Base-by-base conservation (phyloP, 2,329 filamentous ascomycete species). In the Neopestalotiopsis sp. region DNA sequence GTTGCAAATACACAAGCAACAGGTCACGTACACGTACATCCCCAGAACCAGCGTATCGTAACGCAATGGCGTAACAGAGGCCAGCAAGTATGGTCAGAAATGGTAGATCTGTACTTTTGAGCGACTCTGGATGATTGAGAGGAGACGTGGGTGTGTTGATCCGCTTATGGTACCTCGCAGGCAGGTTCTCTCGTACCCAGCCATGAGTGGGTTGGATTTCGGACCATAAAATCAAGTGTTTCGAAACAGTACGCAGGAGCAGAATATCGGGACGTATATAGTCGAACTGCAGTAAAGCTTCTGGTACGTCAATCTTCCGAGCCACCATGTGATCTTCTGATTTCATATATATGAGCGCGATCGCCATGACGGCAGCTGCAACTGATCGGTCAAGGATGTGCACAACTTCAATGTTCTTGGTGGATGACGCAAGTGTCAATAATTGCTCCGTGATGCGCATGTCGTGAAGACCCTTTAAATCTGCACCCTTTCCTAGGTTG, bases 311-410 rank as follows among this genome's bases (percentile, higher is more conserved):
- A 66, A 99, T 91, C 83, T 98, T 98, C 68, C 91, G 90, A 3
- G 96, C 96, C 24, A 99, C 88, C 17, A 93, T 90, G 69, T 89
- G 87, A 77, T 99, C 94, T 72, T 97, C 94, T 0, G 95, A 96
- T 81, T 98, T 98, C 94, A 99, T 96, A 79, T 95, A 99, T 40
- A 99, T 95, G 67, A 99, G 87, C 1, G 94, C 90, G 69, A 98
- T 87, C 0, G 96, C 95, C 75, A 98, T 89, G 7, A 97, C 94
- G 1, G 96, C 95, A n/a, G 93, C 96, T 1, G 97, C 93, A 10
- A 94, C 96, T 5, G 95, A 95, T 74, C 95, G 92, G 78, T 99
- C 97, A 3, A 98, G 87, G 10, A 98, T 90, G 75, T 99, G 95
- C 30, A 98, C 94, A 49, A 97, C 87, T 74, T 97, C 92, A 13